Evolutionary conservation across 805 yeast genomes (phyloP), one percentile per base, ranked within the genome.

Genomic region (Wickerhamomyces bovis): DNA sequence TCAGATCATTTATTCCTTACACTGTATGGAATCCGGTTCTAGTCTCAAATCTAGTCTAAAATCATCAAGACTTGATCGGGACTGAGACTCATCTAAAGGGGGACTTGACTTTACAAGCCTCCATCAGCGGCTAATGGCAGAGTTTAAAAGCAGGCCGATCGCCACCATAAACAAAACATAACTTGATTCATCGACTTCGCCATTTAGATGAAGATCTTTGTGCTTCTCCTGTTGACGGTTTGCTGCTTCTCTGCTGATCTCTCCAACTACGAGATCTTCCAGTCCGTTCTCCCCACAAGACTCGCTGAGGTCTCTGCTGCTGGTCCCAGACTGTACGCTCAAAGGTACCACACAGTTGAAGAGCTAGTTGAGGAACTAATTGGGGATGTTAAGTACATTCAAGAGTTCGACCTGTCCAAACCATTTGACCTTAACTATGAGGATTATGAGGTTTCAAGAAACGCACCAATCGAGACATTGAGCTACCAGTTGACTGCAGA

Each of bases 321-420:
- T 9, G 20, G 36, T 16, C 36, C 36, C 21, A 21, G 33, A 16
- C 16, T 38, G 15, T 45, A 13, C 16, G 47, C 47, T 3, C 41
- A 41, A 20, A 25, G 35, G 9, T 46, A 39, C 25, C 10, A 25
- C 2, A 43, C 44, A n/a, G 43, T 45, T 7, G 44, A 44, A 19
- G 54, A 49, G 11, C 18, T 51, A 20, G 43, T 47, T 1, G 31
- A 40, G 4, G 38, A 40, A 2, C 22, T 49, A 6, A 18, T 51
- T 33, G 53, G 53, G 6, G 49, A 51, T 47, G 51, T 47, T 10
- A 35, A 40, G 2, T 38, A 21, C 10, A 31, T 51, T 8, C 39
- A 44, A 3, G n/a, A 25, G 8, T 49, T 49, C 21, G 16, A 51
- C 26, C 18, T 45, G 3, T 13, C 25, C 4, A 26, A 44, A 26